Base-by-base conservation (phyloP, 495 filamentous ascomycete species). In the Daldinia concentrica region DNA sequence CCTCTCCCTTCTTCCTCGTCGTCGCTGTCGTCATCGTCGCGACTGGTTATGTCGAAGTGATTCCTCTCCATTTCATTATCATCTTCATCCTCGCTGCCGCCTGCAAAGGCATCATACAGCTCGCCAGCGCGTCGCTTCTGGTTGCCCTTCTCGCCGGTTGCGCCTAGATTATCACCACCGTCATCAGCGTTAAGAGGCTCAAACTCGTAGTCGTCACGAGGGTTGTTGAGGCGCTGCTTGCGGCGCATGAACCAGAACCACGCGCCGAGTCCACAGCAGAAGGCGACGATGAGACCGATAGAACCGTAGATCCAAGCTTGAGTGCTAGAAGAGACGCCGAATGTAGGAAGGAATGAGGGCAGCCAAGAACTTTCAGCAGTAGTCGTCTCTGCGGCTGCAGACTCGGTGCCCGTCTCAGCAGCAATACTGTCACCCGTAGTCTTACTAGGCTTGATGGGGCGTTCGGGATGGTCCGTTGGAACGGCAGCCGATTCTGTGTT, bases 231-330 rank as follows among this genome's bases (percentile, higher is more conserved):
- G 37, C 90, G 84, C 39, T 91, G 88, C 80, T 90, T 92, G 68
- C 91, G 88, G 36, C 93, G 90, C 52, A 93, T 89, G 15, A 94
- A 82, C 73, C 87, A 91, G 72, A 96, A 85, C 82, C 95, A 98
- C 34, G 90, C 81, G 41, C 89, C 93, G 6, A 99, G 83, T 4
- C 89, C 92, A 54, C 82, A 82, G 80, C 93, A 92, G 83, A 99
- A 99, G 15, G 92, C 79, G 36, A 94, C 83, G 72, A 99, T 98
- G 37, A 97, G 87, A 17, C 84, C 89, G 24, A 95, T 76, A 19
- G 94, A 86, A 51, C 92, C 93, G 75, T 98, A 98, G 61, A 99
- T 97, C 95, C 95, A 99, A 45, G 91, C 87, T 76, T 96, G 93
- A 6, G 95, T 97, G 64, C 89, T 88, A 73, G 93, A 93, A 12